These are phyloP conservation scores for Candida berthetii DNA, from an alignment of 805 yeast genomes.

Conservation along the genomic window DNA sequence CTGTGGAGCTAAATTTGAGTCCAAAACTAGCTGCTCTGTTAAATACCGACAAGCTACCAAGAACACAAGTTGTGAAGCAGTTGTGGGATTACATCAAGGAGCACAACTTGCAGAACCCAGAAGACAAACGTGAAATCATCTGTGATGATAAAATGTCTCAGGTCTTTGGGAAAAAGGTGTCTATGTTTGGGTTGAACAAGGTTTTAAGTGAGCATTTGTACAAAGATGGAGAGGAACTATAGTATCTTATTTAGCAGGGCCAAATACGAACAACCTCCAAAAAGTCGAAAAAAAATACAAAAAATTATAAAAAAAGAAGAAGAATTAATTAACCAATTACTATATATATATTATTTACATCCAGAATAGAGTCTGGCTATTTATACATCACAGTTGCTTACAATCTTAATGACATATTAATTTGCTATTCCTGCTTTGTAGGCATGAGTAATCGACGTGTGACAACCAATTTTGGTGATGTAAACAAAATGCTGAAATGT, in stretches of 20 bases:
- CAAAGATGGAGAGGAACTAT: conserved; percentile 20
- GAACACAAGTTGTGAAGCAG: conserved; percentile 66
- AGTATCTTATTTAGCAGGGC: too few relatives aligned
- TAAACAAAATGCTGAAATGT: too few relatives aligned
- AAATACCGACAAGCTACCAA: conserved; percentile 37
- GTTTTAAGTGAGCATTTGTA: conserved; percentile 44
- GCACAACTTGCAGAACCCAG: conserved; percentile 58
- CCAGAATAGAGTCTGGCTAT: too few relatives aligned
- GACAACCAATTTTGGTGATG: too few relatives aligned
- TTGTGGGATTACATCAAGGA: conserved; percentile 69
- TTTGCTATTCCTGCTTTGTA: too few relatives aligned
- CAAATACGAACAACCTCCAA: not conserved
- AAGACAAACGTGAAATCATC: conserved; percentile 55
- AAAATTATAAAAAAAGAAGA: too few relatives aligned
- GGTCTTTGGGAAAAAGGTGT: conserved; percentile 54
- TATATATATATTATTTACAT: too few relatives aligned
- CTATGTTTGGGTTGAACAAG: conserved; percentile 55
- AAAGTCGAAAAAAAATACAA: not conserved
- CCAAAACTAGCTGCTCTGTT: conserved; percentile 45
- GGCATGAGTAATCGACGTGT: too few relatives aligned
- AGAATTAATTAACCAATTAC: too few relatives aligned
- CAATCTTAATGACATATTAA: too few relatives aligned
- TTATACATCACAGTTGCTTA: too few relatives aligned
- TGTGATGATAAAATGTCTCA: conserved; percentile 54
- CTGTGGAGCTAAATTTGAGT: conserved; percentile 41